Evolutionary conservation across 2,329 filamentous ascomycete species (phyloP), one percentile per base, ranked within the genome.

Genomic region (Ilyonectria mors-panacis): DNA sequence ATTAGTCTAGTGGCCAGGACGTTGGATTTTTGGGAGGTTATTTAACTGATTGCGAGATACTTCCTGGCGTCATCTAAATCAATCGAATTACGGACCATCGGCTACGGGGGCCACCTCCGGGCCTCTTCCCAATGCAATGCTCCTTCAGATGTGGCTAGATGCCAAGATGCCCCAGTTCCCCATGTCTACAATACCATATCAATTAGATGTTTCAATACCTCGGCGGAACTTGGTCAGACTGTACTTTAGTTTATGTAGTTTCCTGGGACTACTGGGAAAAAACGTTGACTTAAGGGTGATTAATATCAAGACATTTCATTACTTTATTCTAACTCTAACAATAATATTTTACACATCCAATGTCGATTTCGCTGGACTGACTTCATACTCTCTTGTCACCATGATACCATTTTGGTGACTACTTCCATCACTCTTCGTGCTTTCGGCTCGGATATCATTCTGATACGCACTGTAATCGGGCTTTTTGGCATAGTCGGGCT

Each of bases 341-440:
- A 51, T 55, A 33, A 51, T 19, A 51, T 33, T 9, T 37, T 66
- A 76, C 6, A 76, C 72, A 63, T 75, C 73, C 58, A 76, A 19
- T n/a, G 69, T 70, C 15, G 73, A 71, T 66, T 76, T 76, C 9
- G 42, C 65, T 28, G 73, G 73, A 6, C 53, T 60, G 13, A 76
- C 71, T 47, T 75, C 70, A 47, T 76, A 76, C 10, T 74, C 75
- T 26, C 65, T 65, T 4, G 73, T 76, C 4, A 76, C 74, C 67
- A 76, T 69, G 37, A 76, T 76, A 0, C 74, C 74, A 2, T 74
- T 74, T 2, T 45, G 70, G 5, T 44, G 51, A 13, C 57, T 51
- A 28, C 68, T 70, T 21, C 65, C 68, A 8, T 64, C 67, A n/a
- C 74, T 75, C 4, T 28, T 39, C n/a, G 73, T 70, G 45, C 74